phyloP scores from a whole-genome alignment of 441 rosid genomes.

The Theobroma grandiflorum region DNA sequence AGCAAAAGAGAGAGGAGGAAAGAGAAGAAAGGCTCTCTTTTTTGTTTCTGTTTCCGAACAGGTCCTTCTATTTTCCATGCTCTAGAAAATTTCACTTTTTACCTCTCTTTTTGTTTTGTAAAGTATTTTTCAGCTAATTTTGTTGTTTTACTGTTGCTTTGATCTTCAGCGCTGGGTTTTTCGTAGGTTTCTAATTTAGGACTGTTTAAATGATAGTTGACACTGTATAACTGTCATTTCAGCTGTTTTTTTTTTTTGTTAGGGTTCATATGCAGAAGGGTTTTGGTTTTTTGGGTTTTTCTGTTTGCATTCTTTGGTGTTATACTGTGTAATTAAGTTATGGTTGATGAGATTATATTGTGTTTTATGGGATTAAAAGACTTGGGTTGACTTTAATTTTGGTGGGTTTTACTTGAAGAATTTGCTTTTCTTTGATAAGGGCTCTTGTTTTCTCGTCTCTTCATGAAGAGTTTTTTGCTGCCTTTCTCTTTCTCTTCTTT shows the following conservation, averaged over 20 bases:
- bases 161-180: conserved; percentile 9
- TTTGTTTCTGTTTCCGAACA: conserved; percentile 26
- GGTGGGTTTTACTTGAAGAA: conserved; percentile 25
- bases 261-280: conserved; percentile 33
- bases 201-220: conserved; percentile 30
- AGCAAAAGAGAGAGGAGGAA: conserved; percentile 27
- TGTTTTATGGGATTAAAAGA: conserved; percentile 29
- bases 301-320: conserved; percentile 20
- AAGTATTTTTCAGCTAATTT: conserved; percentile 18
- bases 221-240: conserved; percentile 41
- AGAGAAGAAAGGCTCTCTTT: conserved; percentile 16
- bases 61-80: conserved; percentile 34
- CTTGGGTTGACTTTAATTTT: conserved; percentile 48
- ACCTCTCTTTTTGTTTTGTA: neutral
- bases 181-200: conserved; percentile 18
- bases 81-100: conserved; percentile 33
- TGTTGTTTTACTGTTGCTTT: conserved; percentile 16
- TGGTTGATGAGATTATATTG: conserved; percentile 19
- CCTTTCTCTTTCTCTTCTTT: conserved; percentile 17
- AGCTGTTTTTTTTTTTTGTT: conserved; percentile 36
- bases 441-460: conserved; percentile 22
- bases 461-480: neutral
- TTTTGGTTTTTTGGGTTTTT: conserved; percentile 21
- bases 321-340: conserved; percentile 32
- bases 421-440: conserved; percentile 33